phyloP scores from a whole-genome alignment of 129 eudicot species.

The Logfia minima region DNA sequence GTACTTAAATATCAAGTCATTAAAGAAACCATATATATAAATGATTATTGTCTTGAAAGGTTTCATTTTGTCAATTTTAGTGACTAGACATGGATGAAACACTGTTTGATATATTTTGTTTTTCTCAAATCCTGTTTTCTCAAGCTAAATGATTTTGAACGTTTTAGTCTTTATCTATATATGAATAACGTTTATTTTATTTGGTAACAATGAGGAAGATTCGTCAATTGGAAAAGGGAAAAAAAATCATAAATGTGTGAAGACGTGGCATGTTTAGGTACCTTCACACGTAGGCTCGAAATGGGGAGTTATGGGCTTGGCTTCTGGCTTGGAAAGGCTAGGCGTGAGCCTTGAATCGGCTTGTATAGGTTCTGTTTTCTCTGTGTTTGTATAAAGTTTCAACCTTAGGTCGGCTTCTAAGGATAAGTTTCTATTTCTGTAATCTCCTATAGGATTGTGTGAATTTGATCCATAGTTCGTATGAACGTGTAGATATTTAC shows the following conservation, averaged over 20 bases:
- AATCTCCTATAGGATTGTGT: constrained; percentile 11
- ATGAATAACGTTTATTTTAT: constrained; percentile 8
- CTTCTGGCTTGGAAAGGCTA: no score
- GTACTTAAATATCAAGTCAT: neutral
- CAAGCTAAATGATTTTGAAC: constrained; percentile 2
- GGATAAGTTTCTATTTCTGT: neutral
- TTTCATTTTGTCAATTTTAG: constrained; percentile 7
- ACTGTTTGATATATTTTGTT: neutral
- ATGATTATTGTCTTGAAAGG: neutral
- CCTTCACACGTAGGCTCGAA: constrained; percentile 1
- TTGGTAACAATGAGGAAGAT: neutral
- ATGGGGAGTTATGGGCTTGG: no score
- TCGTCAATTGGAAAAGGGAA: neutral
- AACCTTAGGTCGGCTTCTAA: neutral
- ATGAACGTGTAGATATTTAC: neutral
- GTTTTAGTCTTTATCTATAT: neutral
- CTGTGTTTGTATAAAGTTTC: neutral
- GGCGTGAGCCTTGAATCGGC: neutral
- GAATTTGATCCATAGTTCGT: constrained; percentile 3
- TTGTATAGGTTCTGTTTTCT: neutral
- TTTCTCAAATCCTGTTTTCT: constrained; percentile 1
- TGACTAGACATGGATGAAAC: constrained; percentile 9
- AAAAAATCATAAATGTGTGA: neutral
- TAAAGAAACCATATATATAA: constrained; percentile 5
- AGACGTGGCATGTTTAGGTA: neutral